Conservation (phyloP, 345 rosid species). For the Acer negundo region DNA sequence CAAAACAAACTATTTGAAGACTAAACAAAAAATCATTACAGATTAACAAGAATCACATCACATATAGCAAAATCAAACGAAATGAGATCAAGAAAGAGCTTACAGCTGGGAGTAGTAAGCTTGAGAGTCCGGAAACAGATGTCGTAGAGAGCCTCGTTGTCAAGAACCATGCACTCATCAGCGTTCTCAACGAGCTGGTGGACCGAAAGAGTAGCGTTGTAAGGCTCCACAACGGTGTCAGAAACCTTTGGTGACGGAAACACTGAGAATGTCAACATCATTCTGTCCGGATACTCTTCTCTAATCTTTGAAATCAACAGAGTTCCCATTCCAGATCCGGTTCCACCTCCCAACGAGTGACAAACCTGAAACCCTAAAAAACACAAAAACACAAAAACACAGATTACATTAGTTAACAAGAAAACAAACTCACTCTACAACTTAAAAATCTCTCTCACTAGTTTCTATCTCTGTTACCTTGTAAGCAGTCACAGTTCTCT, state of each 20-base stretch:
- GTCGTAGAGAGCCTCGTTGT: conserved; percentile 44
- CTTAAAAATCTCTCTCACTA: neutral
- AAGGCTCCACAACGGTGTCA: conserved; percentile 50
- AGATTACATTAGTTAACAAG: neutral
- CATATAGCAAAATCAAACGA: no score
- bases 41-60: no score
- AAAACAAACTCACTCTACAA: neutral
- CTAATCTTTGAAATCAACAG: conserved; percentile 45
- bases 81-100: neutral
- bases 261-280: conserved; percentile 48
- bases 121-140: conserved; percentile 48
- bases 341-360: conserved; percentile 46
- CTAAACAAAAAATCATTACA: no score
- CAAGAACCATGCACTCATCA: conserved; percentile 51
- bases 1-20: no score
- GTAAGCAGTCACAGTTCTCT: conserved; percentile 67
- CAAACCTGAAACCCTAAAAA: conserved; percentile 44
- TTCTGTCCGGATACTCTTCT: conserved; percentile 48
- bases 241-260: conserved; percentile 48
- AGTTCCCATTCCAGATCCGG: conserved; percentile 51
- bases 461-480: conserved; percentile 35
- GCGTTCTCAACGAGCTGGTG: conserved; percentile 49
- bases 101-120: conserved; percentile 48
- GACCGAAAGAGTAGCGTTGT: conserved; percentile 42
- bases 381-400: neutral